phyloP scores from a whole-genome alignment of 2,329 filamentous ascomycete species.

The Ophiosphaerella herpotricha region DNA sequence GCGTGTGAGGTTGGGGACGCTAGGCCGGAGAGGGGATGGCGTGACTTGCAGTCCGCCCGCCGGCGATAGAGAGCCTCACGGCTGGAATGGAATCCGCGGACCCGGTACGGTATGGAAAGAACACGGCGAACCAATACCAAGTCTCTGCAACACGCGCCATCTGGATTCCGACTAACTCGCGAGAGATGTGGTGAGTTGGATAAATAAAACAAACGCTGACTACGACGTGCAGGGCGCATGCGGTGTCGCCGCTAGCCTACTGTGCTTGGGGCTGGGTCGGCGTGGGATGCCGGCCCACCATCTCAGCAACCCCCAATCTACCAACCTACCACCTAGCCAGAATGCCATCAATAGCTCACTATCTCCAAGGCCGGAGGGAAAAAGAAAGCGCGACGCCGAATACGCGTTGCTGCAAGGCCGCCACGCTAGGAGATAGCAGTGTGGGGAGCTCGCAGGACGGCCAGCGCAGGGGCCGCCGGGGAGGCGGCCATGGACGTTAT shows the following conservation, averaged over 20 bases:
- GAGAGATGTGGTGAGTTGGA: too few species aligned
- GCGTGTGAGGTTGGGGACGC: background rate
- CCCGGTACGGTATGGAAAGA: constrained; percentile 13
- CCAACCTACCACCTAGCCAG: too few species aligned
- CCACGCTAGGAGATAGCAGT: constrained; percentile 9
- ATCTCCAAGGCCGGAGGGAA: background rate
- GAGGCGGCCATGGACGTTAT: constrained; percentile 4
- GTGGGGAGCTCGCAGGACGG: constrained; percentile 10
- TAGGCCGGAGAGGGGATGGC: too few species aligned
- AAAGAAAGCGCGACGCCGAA: background rate
- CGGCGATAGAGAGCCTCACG: constrained; percentile 8
- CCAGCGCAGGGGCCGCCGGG: constrained; percentile 11
- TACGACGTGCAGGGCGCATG: too few species aligned
- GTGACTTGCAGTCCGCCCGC: too few species aligned
- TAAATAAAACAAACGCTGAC: too few species aligned
- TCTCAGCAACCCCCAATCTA: too few species aligned
- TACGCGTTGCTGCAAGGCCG: constrained; percentile 15
- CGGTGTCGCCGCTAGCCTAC: background rate
- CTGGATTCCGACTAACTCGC: too few species aligned
- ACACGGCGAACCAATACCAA: constrained; percentile 7
- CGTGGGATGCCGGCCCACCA: too few species aligned
- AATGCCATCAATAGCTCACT: too few species aligned
- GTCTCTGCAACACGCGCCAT: constrained; percentile 1
- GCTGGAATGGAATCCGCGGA: constrained; percentile 13
- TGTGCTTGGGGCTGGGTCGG: too few species aligned